These are phyloP conservation scores for Sporobolomyces roseus DNA, from an alignment of 768 basidiomycete genomes.

Conservation along the genomic window DNA sequence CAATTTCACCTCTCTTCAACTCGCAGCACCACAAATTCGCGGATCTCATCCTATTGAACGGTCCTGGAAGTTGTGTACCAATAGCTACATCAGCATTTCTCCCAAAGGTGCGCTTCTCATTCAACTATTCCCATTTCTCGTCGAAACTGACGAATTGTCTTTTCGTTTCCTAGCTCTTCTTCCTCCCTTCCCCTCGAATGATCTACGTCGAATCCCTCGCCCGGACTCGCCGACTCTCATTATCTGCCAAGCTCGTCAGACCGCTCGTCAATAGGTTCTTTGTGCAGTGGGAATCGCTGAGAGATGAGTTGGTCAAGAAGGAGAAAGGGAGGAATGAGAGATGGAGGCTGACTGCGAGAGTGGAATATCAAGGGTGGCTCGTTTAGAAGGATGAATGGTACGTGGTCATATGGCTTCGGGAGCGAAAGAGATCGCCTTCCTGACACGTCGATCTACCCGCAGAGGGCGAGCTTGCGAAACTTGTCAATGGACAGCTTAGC, in stretches of 20 bases:
- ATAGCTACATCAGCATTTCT: conserved; percentile 63
- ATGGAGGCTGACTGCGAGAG: conserved; percentile 16
- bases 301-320: conserved; percentile 46
- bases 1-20: conserved; percentile 54
- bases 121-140: not conserved
- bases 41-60: conserved; percentile 82
- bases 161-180: conserved; percentile 61
- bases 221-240: conserved; percentile 70
- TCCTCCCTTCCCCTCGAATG: conserved; percentile 54
- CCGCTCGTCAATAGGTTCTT: conserved; percentile 86
- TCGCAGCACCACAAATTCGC: conserved; percentile 52
- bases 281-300: conserved; percentile 78
- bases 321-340: not conserved
- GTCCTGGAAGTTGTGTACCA: conserved; percentile 87
- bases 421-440: too few species aligned
- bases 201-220: conserved; percentile 95
- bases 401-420: too few species aligned
- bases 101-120: conserved; percentile 27
- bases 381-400: too few species aligned
- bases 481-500: too few species aligned
- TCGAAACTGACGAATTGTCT: not conserved
- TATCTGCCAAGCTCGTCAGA: conserved; percentile 76
- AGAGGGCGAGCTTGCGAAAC: too few species aligned
- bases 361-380: conserved; percentile 39
- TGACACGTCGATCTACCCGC: too few species aligned